These are phyloP conservation scores for Aspergillus glaucus DNA, from an alignment of 2,329 filamentous ascomycete species.

Conservation along the genomic window DNA sequence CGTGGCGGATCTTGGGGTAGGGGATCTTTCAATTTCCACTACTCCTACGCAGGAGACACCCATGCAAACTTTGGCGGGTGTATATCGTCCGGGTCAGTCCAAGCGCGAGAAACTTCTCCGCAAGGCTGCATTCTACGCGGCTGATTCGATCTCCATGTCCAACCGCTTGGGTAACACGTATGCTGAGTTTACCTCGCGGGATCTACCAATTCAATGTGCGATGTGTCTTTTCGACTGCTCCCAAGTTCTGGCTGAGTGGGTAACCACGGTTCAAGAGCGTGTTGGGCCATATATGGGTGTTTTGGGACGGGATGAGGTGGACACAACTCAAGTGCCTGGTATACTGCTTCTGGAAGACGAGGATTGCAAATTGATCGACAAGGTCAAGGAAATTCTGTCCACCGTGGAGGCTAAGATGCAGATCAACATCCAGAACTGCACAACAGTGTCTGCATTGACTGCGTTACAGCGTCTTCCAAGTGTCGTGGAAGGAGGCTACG, in stretches of 20 bases:
- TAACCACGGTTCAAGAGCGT: slow-evolving; percentile 85
- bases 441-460: slow-evolving; percentile 46
- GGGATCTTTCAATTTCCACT: slow-evolving; percentile 30
- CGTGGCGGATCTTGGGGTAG: slow-evolving; percentile 30
- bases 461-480: slow-evolving; percentile 50
- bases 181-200: slow-evolving; percentile 73
- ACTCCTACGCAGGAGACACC: slow-evolving; percentile 31
- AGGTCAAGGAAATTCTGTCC: slow-evolving; percentile 71
- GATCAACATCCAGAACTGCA: slow-evolving; percentile 49
- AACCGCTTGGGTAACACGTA: slow-evolving; percentile 81
- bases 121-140: slow-evolving; percentile 92
- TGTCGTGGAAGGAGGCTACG: slow-evolving; percentile 65
- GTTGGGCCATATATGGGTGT: slow-evolving; percentile 86
- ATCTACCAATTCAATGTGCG: slow-evolving; percentile 82
- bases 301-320: slow-evolving; percentile 73
- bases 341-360: slow-evolving; percentile 90
- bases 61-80: slow-evolving; percentile 21
- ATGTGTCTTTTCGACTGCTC: slow-evolving; percentile 92
- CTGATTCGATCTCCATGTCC: slow-evolving; percentile 82
- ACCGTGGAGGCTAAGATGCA: slow-evolving; percentile 76
- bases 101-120: slow-evolving; percentile 81
- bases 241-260: slow-evolving; percentile 91
- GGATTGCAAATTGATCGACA: slow-evolving; percentile 75
- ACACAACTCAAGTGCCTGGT: slow-evolving; percentile 71
- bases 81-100: slow-evolving; percentile 41